Evolutionary conservation across 306 rosid genomes (phyloP).

Genomic region (Nissolia schottii): DNA sequence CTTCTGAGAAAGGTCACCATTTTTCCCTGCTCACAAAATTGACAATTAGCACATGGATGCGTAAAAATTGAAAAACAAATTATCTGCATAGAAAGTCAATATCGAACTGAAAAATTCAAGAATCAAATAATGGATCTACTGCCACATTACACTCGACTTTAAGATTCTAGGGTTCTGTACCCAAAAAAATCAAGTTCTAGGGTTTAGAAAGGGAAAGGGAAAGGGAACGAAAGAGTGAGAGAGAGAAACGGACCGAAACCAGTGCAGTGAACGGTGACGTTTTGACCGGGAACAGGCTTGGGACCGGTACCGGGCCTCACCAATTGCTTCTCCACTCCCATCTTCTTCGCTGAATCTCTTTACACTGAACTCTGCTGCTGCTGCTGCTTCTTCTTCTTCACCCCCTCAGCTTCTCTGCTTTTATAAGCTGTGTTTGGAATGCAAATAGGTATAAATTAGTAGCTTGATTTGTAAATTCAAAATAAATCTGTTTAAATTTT

Average conservation of each 20-base stretch:
- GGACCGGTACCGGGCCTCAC: conserved; percentile 77
- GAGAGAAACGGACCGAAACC: conserved; percentile 58
- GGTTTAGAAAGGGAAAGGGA: not conserved
- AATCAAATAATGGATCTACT: not conserved
- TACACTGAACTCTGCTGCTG: too few relatives aligned
- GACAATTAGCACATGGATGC: not conserved
- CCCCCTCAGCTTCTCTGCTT: not conserved
- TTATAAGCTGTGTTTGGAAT: too few relatives aligned
- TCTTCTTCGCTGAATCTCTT: not conserved
- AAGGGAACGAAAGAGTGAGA: not conserved
- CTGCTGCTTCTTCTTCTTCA: not conserved
- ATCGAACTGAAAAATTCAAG: not conserved
- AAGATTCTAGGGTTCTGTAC: conserved; percentile 2
- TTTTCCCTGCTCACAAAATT: conserved; percentile 51
- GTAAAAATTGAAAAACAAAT: not conserved
- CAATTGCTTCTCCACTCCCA: conserved; percentile 89
- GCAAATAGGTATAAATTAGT: too few relatives aligned
- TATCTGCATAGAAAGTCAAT: not conserved
- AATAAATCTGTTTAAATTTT: too few relatives aligned
- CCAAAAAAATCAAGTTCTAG: too few relatives aligned
- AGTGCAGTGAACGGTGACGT: conserved; percentile 93
- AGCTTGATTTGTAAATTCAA: too few relatives aligned
- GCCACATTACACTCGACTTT: not conserved
- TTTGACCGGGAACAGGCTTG: conserved; percentile 67
- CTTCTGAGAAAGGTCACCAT: conserved; percentile 72